Conservation (phyloP, 169 alveolate species). For the Cryptosporidium ryanae region DNA sequence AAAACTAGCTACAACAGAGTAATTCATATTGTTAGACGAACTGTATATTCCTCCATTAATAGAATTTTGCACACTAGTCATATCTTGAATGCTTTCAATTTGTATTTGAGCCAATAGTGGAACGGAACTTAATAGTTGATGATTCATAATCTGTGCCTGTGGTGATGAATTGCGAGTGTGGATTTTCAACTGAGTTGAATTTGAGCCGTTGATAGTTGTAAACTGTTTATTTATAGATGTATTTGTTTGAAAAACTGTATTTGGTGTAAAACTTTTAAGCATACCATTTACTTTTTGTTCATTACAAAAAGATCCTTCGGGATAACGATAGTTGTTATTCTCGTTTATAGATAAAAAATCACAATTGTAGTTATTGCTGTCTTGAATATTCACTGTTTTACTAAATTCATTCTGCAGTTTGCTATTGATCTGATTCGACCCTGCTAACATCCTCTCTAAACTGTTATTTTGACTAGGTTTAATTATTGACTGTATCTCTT, state of each 20-base stretch:
- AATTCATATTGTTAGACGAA: slow-evolving; percentile 40
- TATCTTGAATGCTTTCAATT: slow-evolving; percentile 65
- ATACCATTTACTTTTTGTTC: neutral
- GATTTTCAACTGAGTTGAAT: slow-evolving; percentile 23
- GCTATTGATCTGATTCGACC: slow-evolving; percentile 13
- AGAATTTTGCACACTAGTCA: neutral
- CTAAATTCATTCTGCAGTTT: neutral
- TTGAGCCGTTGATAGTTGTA: neutral
- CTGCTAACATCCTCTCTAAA: slow-evolving; percentile 5
- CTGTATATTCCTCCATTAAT: slow-evolving; percentile 24
- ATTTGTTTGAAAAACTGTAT: slow-evolving; percentile 12
- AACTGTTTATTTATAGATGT: neutral
- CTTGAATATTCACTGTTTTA: neutral
- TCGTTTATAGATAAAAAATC: neutral
- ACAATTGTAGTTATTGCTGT: neutral
- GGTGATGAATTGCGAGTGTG: slow-evolving; percentile 4
- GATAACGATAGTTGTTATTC: neutral
- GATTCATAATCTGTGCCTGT: slow-evolving; percentile 5
- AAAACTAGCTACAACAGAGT: slow-evolving; percentile 64
- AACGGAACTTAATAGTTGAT: slow-evolving; percentile 48
- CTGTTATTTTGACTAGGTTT: slow-evolving; percentile 6
- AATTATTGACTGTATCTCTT: neutral
- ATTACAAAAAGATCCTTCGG: slow-evolving; percentile 4
- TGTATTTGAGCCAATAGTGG: slow-evolving; percentile 67
- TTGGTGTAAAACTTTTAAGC: neutral